phyloP scores from a whole-genome alignment of 768 basidiomycete species.

The Leucocoprinus birnbaumii region DNA sequence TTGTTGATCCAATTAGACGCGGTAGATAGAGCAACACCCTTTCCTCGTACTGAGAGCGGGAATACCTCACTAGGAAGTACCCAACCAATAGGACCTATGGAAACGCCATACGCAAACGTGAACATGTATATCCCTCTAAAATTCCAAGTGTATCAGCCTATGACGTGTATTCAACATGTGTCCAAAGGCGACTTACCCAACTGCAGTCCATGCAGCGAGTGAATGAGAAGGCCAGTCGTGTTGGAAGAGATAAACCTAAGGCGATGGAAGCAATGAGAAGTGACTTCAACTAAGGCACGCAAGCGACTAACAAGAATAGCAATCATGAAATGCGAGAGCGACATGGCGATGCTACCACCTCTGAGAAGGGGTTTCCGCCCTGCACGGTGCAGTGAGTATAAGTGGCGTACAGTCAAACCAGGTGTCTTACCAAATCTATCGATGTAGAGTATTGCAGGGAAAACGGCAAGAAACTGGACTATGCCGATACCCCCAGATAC shows the following conservation, averaged over 20 bases:
- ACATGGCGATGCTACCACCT: conserved; percentile 65
- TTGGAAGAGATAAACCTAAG: conserved; percentile 46
- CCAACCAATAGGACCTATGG: conserved; percentile 82
- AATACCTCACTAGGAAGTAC: conserved; percentile 84
- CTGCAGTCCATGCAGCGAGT: conserved; percentile 64
- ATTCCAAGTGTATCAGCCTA: neutral
- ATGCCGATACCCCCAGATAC: conserved; percentile 79
- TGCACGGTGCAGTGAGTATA: conserved; percentile 16
- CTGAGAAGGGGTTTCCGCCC: conserved; percentile 67
- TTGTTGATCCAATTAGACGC: conserved; percentile 89
- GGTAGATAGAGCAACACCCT: conserved; percentile 80
- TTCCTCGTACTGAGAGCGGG: conserved; percentile 72
- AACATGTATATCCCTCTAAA: conserved; percentile 62
- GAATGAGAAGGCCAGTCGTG: conserved; percentile 57
- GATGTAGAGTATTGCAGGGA: conserved; percentile 71
- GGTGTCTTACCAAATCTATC: conserved; percentile 53
- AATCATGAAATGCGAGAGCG: conserved; percentile 60
- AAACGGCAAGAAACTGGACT: conserved; percentile 71
- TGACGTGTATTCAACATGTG: neutral
- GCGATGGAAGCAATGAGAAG: neutral
- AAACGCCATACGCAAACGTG: conserved; percentile 74
- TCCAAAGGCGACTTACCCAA: conserved; percentile 41
- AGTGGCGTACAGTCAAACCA: neutral
- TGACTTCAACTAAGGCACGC: neutral
- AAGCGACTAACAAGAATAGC: conserved; percentile 50